A percentile compares a stretch with the other conserved stretches of the same genome.
phyloP scores from a whole-genome alignment of 331 rosid species.

The Dryas integrifolia region DNA sequence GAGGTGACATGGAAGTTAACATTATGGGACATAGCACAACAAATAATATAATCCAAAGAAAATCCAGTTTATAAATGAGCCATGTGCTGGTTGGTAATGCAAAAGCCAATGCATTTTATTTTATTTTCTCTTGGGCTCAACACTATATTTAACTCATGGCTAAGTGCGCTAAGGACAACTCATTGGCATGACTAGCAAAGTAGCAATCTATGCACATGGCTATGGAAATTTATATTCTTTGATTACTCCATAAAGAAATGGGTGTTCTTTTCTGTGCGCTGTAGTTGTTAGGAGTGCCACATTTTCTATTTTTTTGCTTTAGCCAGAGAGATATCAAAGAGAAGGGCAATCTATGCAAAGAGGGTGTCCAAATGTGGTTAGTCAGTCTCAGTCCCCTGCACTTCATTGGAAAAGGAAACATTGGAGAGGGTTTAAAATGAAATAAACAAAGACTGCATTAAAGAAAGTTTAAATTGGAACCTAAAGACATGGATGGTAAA shows the following conservation, averaged over 20 bases:
- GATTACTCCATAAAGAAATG: neutral
- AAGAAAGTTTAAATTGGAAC: constrained; percentile 12
- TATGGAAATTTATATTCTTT: constrained; percentile 8
- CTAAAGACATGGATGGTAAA: constrained; percentile 16
- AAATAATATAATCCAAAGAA: constrained; percentile 1
- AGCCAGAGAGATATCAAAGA: neutral
- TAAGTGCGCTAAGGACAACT: constrained; percentile 33
- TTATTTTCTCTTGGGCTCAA: constrained; percentile 41
- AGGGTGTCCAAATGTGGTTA: too few relatives aligned
- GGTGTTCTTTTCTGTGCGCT: constrained; percentile 9
- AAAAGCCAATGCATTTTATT: constrained; percentile 20
- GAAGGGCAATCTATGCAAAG: neutral
- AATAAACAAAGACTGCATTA: neutral
- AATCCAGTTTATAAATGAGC: constrained; percentile 19
- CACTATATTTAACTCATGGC: constrained; percentile 15
- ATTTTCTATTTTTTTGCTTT: neutral
- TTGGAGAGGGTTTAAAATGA: neutral
- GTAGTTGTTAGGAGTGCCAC: constrained; percentile 1
- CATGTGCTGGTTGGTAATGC: constrained; percentile 38
- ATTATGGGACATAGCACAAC: constrained; percentile 2
- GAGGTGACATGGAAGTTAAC: neutral
- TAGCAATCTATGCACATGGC: constrained; percentile 39
- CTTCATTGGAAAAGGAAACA: constrained; percentile 5
- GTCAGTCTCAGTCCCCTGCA: neutral
- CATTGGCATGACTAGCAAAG: constrained; percentile 14